Conservation (phyloP, 441 rosid species). For the Viola pubescens region DNA sequence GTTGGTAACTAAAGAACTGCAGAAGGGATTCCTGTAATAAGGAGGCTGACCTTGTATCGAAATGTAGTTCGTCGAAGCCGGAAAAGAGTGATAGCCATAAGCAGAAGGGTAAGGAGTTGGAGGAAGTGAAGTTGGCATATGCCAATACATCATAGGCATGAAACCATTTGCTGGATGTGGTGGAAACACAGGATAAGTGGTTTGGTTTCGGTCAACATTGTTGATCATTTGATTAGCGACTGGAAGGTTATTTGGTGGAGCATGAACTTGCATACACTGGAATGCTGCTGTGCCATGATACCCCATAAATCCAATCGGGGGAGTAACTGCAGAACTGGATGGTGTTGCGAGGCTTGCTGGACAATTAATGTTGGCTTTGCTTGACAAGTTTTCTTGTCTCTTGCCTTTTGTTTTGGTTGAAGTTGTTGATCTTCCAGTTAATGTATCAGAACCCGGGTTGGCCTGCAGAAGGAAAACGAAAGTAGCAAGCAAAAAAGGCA, state of each 20-base stretch:
- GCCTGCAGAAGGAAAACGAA: constrained; percentile 19
- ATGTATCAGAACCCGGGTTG: constrained; percentile 18
- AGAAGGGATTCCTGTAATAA: constrained; percentile 26
- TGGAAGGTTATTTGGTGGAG: constrained; percentile 12
- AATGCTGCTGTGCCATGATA: constrained; percentile 29
- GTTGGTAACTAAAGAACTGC: constrained; percentile 19
- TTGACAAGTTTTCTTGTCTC: constrained; percentile 23
- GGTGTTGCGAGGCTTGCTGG: constrained; percentile 22
- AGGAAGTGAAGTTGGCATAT: constrained; percentile 37
- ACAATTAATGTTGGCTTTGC: constrained; percentile 14
- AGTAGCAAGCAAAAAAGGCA: background rate
- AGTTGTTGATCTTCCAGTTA: constrained; percentile 17
- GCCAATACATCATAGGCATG: constrained; percentile 54
- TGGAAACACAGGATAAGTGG: constrained; percentile 26
- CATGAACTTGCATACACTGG: constrained; percentile 23
- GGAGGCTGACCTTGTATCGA: constrained; percentile 30
- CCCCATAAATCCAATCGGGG: constrained; percentile 32
- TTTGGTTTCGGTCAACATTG: constrained; percentile 24
- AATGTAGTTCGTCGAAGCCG: constrained; percentile 24
- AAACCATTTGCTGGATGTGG: constrained; percentile 33
- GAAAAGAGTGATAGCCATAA: constrained; percentile 30
- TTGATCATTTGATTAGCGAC: constrained; percentile 15
- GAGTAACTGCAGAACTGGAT: constrained; percentile 18
- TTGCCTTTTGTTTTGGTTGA: constrained; percentile 29
- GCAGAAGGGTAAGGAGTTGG: constrained; percentile 30